Base-by-base conservation (phyloP, 169 alveolate genomes). In the Plasmodium coatneyi region DNA sequence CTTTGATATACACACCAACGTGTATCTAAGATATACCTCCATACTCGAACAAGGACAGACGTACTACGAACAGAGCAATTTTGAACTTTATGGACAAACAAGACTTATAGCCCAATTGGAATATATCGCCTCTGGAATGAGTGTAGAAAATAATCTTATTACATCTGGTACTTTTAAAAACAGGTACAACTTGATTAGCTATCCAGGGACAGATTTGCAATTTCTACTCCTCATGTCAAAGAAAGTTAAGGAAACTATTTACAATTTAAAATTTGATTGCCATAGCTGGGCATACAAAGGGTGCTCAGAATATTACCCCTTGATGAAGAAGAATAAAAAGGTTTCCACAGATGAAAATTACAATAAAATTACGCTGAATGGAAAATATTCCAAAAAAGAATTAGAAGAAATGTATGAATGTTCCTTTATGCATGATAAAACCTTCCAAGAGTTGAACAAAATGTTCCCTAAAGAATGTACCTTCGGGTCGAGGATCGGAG, bases 191-290 rank as follows among this genome's bases (percentile, higher is more conserved):
- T 34, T 89, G 36, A 80, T 89, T 60, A 80, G 94, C 22, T 89
- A 56, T 52, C 94, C 94, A 80, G 94, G 94, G 6, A 32, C 56
- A 6, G 94, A 89, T 34, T 79, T 89, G 71, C 19, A 25, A 30
- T 89, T 89, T 66, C 74, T 66, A 3, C 71, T 91, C 46, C 74
- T 89, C 71, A 95, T 92, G 95, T 43, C 84, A 22, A 87, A 92
- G 30, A 92, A 84, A 16, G 82, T 89, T 16, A 90, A 82, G 83
- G 74, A 81, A 16, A 83, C 74, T 22, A 43, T 95, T 16, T 86
- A 84, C 81, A 92, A 95, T 95, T 76, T 92, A 80, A 91, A 82
- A 84, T 95, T 95, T 95, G 96, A 89, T 41, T 95, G 96, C 74
- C 92, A 92, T 34, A 32, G 80, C 54, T 81, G 86, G 93, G 81